Conservation (phyloP, 2,329 filamentous ascomycete species). For the Fonsecaea pedrosoi region DNA sequence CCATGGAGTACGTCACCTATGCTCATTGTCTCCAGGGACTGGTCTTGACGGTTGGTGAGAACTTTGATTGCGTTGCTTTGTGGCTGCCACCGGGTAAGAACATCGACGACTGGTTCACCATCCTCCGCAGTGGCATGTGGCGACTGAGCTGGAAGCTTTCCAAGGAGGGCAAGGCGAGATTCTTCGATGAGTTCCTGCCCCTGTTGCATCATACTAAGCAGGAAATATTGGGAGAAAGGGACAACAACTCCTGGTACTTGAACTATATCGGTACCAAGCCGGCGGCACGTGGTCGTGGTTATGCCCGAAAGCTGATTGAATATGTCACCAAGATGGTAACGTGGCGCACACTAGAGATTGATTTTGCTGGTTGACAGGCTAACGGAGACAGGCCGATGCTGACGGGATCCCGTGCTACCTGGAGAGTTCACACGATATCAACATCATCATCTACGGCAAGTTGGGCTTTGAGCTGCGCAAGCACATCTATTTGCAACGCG, state of each 20-base stretch:
- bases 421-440: conserved; percentile 74
- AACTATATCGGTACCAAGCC: conserved; percentile 82
- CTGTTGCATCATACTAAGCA: conserved; percentile 75
- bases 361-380: conserved; percentile 16
- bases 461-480: conserved; percentile 73
- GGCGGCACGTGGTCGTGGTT: conserved; percentile 72
- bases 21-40: conserved; percentile 76
- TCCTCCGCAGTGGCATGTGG: conserved; percentile 78
- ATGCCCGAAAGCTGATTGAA: conserved; percentile 73
- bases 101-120: conserved; percentile 75
- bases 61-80: conserved; percentile 78
- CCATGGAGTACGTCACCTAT: conserved; percentile 78
- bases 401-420: conserved; percentile 75
- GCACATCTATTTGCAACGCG: conserved; percentile 68
- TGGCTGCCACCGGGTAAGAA: conserved; percentile 80
- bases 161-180: conserved; percentile 72
- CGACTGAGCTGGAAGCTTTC: conserved; percentile 76
- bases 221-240: conserved; percentile 70
- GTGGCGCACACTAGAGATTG: conserved; percentile 27
- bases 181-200: conserved; percentile 78
- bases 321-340: conserved; percentile 69
- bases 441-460: conserved; percentile 74
- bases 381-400: conserved; percentile 64
- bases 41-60: conserved; percentile 74
- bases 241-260: conserved; percentile 77